Evolutionary conservation across 1,284 basidiomycete species (phyloP), one percentile per base, ranked within the genome.

Genomic region (Afroboletus lepidellus): DNA sequence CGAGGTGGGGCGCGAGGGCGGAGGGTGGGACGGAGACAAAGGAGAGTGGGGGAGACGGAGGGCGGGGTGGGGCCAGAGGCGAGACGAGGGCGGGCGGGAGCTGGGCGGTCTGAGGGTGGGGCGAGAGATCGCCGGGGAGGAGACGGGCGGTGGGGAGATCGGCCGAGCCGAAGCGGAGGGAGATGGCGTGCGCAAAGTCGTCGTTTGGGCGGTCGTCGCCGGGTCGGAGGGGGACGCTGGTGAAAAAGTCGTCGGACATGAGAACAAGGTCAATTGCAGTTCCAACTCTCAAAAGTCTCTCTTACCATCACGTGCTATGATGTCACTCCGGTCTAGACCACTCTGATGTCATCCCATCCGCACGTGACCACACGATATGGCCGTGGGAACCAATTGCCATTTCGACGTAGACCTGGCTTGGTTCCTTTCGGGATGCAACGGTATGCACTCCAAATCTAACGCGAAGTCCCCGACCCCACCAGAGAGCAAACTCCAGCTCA

Each of bases 401-500:
- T 44, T 23, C 5, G 33, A 36, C 24, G 11, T 23, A 27, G 1
- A 27, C 21, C 23, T 27, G n/a, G 37, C 18, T 18, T 21, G 18
- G 27, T 41, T 33, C n/a, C 38, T 21, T 39, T 53, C 66, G 64
- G 63, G 54, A 58, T 54, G 55, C 59, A 32, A 60, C 57, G 52
- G 48, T 42, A 60, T 66, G 59, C 46, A 47, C 36, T 30, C 50
- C 41, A 51, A 43, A 33, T 41, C 51, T 41, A 47, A 20, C 23
- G 41, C 48, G 18, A 53, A 56, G 48, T 49, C 39, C 8, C 12
- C 25, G 13, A n/a, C 25, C 5, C 27, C 41, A 9, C 8, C 25
- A 1, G 52, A 60, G 16, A 67, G 68, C 66, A 83, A 74, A 67
- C 64, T 88, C 36, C 79, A 85, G 49, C 63, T 80, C 53, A 78